These are phyloP conservation scores for Microcera coccophila DNA, from an alignment of 2,329 filamentous ascomycete genomes.

Conservation along the genomic window DNA sequence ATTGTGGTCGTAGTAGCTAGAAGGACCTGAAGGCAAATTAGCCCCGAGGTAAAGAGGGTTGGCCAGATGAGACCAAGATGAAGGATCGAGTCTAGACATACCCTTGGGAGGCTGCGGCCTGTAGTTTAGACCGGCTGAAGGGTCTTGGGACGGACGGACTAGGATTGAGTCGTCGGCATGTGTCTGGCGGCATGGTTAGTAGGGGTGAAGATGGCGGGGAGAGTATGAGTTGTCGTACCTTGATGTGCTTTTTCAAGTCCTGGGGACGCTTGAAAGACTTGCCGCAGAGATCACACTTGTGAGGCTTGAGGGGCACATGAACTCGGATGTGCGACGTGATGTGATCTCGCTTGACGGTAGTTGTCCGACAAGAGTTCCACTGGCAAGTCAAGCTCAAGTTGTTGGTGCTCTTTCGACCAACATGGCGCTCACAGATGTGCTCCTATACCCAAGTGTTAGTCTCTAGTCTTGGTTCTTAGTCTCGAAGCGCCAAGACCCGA, in stretches of 20 bases:
- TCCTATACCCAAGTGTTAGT: slow-evolving; percentile 55
- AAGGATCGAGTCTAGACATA: slow-evolving; percentile 34
- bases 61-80: slow-evolving; percentile 8
- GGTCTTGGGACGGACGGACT: slow-evolving; percentile 50
- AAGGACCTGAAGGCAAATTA: slow-evolving; percentile 47
- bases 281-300: slow-evolving; percentile 98
- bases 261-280: slow-evolving; percentile 99
- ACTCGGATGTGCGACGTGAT: slow-evolving; percentile 99
- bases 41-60: slow-evolving; percentile 34
- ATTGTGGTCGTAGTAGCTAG: slow-evolving; percentile 62
- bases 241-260: slow-evolving; percentile 99
- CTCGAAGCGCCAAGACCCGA: slow-evolving; percentile 8
- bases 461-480: too few relatives aligned
- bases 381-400: slow-evolving; percentile 96
- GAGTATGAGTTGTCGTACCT: slow-evolving; percentile 45
- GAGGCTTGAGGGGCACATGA: slow-evolving; percentile 96
- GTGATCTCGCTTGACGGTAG: slow-evolving; percentile 97
- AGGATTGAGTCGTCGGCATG: slow-evolving; percentile 91
- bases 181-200: slow-evolving; percentile 49
- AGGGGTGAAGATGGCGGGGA: too few relatives aligned
- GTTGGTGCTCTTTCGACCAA: slow-evolving; percentile 98
- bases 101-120: slow-evolving; percentile 51
- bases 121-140: slow-evolving; percentile 52
- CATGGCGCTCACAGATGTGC: slow-evolving; percentile 96
- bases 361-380: slow-evolving; percentile 94